These are phyloP conservation scores for Gaeumannomyces sp. DNA, from an alignment of 2,329 filamentous ascomycete species.

Conservation along the genomic window DNA sequence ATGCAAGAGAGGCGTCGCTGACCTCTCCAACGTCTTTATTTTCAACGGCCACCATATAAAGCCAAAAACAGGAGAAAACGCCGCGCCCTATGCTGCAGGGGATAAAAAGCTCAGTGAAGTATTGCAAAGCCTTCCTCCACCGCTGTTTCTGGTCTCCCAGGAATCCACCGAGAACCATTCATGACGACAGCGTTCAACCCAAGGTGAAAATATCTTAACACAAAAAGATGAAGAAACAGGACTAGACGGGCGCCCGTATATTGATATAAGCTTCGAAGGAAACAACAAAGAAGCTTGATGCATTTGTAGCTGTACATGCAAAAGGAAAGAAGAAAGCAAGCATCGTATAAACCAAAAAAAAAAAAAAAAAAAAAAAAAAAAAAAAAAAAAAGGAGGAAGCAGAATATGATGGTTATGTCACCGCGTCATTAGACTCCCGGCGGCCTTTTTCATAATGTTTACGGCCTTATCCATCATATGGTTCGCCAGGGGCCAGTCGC, in stretches of 20 bases:
- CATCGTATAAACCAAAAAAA: not conserved
- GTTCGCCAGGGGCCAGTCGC: conserved; percentile 65
- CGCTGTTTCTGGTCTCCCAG: not conserved
- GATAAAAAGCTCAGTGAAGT: not conserved
- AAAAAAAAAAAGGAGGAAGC: not conserved
- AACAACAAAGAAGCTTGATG: not conserved
- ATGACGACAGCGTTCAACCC: not conserved
- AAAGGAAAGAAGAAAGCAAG: not conserved
- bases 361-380: not conserved
- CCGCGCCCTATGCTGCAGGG: not conserved
- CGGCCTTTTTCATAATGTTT: conserved; percentile 43
- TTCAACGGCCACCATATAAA: not conserved
- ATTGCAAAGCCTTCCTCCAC: not conserved
- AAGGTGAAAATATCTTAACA: not conserved
- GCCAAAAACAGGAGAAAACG: not conserved
- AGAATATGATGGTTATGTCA: not conserved
- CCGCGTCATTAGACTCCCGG: not conserved
- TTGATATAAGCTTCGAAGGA: not conserved
- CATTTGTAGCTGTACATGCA: not conserved
- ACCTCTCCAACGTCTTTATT: not conserved
- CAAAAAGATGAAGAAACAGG: not conserved
- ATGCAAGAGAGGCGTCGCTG: not conserved
- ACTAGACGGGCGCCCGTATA: not conserved
- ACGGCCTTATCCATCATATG: conserved; percentile 66
- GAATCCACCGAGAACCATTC: not conserved